These are phyloP conservation scores for Mallotus japonicus DNA, from an alignment of 441 rosid species.

Conservation along the genomic window DNA sequence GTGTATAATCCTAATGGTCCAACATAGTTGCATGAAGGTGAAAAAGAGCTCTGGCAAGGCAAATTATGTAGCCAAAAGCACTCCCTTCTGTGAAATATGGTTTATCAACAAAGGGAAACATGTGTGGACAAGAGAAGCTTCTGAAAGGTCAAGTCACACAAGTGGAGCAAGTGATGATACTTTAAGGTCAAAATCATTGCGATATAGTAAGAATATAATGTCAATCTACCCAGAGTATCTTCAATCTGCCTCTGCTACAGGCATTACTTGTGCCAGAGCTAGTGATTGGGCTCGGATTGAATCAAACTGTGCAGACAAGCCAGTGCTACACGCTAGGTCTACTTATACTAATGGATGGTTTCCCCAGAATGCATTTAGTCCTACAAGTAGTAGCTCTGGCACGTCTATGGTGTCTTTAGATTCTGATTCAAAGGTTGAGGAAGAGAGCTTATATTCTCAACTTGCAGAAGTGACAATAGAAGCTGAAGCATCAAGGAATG, in stretches of 20 bases:
- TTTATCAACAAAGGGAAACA: constrained; percentile 60
- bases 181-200: constrained; percentile 33
- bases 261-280: constrained; percentile 24
- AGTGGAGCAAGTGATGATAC: constrained; percentile 20
- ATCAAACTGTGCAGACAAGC: constrained; percentile 21
- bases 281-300: constrained; percentile 33
- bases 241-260: constrained; percentile 30
- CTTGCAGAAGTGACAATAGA: constrained; percentile 34
- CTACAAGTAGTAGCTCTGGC: constrained; percentile 25
- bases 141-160: constrained; percentile 26
- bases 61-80: constrained; percentile 44
- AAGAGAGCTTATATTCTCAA: constrained; percentile 30
- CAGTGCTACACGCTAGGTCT: constrained; percentile 18
- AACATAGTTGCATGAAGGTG: constrained; percentile 51
- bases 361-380: constrained; percentile 27
- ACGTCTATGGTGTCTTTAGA: constrained; percentile 34
- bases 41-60: constrained; percentile 51
- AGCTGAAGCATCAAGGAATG: constrained; percentile 33
- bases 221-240: constrained; percentile 18
- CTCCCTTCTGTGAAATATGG: constrained; percentile 65
- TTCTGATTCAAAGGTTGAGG: constrained; percentile 36
- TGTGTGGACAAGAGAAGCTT: constrained; percentile 58
- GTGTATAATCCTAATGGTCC: constrained; percentile 18
- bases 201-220: constrained; percentile 16
- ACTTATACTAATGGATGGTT: constrained; percentile 24